Percentiles rank a stretch among this genome's conserved stretches.
phyloP scores from a whole-genome alignment of 2,329 filamentous ascomycete genomes.

The Sclerotinia sclerotiorum region DNA sequence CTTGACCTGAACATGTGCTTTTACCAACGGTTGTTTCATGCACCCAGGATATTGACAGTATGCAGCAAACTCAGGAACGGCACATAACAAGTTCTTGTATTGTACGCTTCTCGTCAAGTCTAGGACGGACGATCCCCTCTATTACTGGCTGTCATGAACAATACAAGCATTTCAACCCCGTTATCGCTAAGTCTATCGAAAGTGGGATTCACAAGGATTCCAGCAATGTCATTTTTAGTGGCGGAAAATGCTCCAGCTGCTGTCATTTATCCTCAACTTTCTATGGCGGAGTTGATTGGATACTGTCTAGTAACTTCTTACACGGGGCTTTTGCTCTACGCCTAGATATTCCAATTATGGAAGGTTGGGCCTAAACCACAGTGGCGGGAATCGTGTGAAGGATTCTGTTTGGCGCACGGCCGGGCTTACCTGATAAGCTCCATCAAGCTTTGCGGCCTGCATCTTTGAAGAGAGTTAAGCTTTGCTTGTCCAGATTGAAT shows the following conservation, averaged over 20 bases:
- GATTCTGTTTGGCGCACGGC: background rate
- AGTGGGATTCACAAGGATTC: slow-evolving; percentile 4
- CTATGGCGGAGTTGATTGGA: background rate
- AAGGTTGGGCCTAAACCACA: background rate
- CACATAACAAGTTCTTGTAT: no score
- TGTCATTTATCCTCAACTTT: no score
- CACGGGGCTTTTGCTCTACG: background rate
- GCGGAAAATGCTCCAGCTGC: background rate
- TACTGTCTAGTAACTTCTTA: background rate
- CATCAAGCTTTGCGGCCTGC: slow-evolving; percentile 1
- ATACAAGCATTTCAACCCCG: background rate
- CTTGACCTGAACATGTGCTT: background rate
- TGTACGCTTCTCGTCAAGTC: background rate
- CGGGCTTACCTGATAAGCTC: background rate
- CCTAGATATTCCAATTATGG: background rate
- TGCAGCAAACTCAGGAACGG: no score
- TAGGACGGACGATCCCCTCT: background rate
- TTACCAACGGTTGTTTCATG: background rate
- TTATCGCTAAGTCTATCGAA: slow-evolving; percentile 6
- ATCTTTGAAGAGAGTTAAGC: slow-evolving; percentile 4
- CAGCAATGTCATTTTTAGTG: background rate
- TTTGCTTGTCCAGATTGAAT: slow-evolving; percentile 10
- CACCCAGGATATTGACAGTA: background rate
- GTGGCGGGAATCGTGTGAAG: background rate
- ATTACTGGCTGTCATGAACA: background rate